Conservation (phyloP, 768 basidiomycete species). For the Stropharia rugosoannulata region DNA sequence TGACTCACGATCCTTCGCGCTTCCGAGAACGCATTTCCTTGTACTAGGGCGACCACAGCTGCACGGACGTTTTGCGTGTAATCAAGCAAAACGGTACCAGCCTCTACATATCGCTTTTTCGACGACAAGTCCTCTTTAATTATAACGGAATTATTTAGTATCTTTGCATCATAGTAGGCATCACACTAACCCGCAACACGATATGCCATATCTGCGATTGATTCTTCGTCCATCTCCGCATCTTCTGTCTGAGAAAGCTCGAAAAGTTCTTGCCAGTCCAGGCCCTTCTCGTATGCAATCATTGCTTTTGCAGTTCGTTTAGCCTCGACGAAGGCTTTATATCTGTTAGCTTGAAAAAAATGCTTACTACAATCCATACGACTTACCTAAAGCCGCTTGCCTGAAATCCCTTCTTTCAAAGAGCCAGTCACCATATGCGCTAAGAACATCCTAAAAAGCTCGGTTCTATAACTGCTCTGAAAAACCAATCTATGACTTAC, state of each 20-base stretch:
- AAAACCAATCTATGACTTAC: no score
- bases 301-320: conserved; percentile 68
- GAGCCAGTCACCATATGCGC: conserved; percentile 83
- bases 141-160: neutral
- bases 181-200: conserved; percentile 70
- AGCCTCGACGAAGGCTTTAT: conserved; percentile 73
- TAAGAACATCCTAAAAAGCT: conserved; percentile 56
- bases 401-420: conserved; percentile 82
- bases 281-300: conserved; percentile 81
- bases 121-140: conserved; percentile 73
- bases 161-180: conserved; percentile 5
- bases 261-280: conserved; percentile 92
- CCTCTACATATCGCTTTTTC: conserved; percentile 80
- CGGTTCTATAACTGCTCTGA: neutral
- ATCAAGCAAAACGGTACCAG: conserved; percentile 79
- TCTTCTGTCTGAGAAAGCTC: conserved; percentile 62
- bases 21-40: conserved; percentile 85
- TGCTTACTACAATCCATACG: neutral
- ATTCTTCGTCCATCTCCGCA: conserved; percentile 40
- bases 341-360: conserved; percentile 4
- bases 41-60: conserved; percentile 72
- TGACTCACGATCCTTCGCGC: conserved; percentile 78
- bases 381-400: conserved; percentile 79
- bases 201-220: conserved; percentile 64
- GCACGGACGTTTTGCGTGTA: conserved; percentile 78